A percentile compares a stretch with the other conserved stretches of the same genome.
These are phyloP conservation scores for Mucor racemosus DNA, from an alignment of 371 early-diverging fungal species.

Conservation along the genomic window DNA sequence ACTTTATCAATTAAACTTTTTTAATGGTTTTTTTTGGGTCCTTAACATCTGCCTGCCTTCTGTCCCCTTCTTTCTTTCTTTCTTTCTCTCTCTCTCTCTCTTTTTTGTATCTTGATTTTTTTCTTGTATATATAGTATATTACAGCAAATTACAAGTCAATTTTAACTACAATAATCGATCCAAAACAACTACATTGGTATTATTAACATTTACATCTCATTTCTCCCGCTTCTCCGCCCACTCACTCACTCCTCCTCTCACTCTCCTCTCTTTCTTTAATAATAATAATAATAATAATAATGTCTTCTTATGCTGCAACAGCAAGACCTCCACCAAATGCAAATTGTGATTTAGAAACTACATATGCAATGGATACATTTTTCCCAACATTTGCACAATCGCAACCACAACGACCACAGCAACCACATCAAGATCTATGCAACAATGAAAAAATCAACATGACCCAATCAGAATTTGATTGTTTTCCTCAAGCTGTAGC, in stretches of 20 bases:
- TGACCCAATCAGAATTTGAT: constrained; percentile 4
- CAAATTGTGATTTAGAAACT: not conserved
- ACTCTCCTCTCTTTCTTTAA: not conserved
- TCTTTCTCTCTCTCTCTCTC: constrained; percentile 4
- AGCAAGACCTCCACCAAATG: not conserved
- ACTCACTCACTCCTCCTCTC: not conserved
- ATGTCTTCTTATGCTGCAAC: constrained; percentile 13
- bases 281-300: no score
- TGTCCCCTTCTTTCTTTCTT: constrained; percentile 9
- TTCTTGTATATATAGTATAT: not conserved
- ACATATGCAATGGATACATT: constrained; percentile 3
- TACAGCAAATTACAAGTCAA: no score
- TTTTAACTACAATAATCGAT: not conserved
- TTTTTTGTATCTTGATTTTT: not conserved
- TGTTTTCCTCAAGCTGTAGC: constrained; percentile 3
- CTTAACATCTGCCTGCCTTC: constrained; percentile 11
- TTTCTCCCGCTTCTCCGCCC: not conserved
- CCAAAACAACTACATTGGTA: not conserved
- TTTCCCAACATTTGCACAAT: not conserved
- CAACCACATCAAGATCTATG: not conserved
- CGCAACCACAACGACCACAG: not conserved
- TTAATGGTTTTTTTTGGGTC: constrained; percentile 16
- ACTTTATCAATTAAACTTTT: constrained; percentile 24
- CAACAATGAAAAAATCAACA: not conserved
- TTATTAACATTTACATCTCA: not conserved